Percentiles rank a stretch among this genome's conserved stretches.
Conservation (phyloP, 805 yeast genomes). For the Metschnikowia peoriensis region DNA sequence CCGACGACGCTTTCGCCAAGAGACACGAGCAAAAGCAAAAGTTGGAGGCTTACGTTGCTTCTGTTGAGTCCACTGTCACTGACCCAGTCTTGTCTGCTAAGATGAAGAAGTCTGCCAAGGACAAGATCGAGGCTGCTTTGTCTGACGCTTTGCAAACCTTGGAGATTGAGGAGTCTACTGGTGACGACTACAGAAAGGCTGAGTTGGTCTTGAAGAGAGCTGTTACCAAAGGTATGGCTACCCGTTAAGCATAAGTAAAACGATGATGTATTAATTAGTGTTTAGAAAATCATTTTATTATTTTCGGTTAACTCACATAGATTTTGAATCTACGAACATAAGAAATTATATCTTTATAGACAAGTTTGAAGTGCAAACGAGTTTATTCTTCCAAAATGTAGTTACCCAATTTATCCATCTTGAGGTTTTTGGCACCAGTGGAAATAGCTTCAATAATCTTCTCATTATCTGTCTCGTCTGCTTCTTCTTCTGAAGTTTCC, state of each 20-base stretch:
- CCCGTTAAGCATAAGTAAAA: constrained; percentile 64
- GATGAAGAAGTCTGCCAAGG: constrained; percentile 95
- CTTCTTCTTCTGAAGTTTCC: constrained; percentile 24
- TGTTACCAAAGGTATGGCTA: constrained; percentile 98
- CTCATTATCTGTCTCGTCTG: constrained; percentile 40
- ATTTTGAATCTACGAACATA: constrained; percentile 6
- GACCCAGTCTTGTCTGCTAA: constrained; percentile 97
- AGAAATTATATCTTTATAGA: background rate
- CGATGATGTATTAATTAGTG: constrained; percentile 19
- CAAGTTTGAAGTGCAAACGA: too few species aligned
- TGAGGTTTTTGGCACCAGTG: constrained; percentile 59
- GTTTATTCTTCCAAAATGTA: constrained; percentile 56
- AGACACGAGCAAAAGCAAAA: constrained; percentile 99
- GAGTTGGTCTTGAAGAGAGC: constrained; percentile 99
- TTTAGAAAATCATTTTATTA: constrained; percentile 18
- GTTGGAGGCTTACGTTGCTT: constrained; percentile 90
- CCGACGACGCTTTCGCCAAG: constrained; percentile 99
- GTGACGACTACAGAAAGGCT: constrained; percentile 98
- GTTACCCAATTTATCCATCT: constrained; percentile 81
- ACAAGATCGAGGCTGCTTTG: constrained; percentile 95
- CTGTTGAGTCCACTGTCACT: constrained; percentile 89
- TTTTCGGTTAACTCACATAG: constrained; percentile 9
- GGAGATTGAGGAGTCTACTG: constrained; percentile 92
- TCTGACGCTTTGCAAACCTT: constrained; percentile 98
- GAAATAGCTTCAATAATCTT: constrained; percentile 70